Conservation (phyloP, 2,329 filamentous ascomycete genomes). For the Boeremia lycopersici region DNA sequence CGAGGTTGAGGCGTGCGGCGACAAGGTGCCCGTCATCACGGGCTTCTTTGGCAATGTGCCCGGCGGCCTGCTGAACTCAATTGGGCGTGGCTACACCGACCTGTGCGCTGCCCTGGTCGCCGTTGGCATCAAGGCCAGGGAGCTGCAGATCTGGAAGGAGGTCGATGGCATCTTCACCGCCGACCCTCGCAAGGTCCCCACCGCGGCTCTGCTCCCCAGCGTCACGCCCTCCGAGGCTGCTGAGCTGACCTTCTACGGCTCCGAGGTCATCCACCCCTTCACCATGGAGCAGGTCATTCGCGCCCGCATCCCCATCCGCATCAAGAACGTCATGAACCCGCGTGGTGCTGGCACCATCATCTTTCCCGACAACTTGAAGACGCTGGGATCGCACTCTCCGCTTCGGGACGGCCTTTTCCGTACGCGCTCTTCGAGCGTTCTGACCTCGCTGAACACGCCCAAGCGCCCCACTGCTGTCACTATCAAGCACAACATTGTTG, state of each 20-base stretch:
- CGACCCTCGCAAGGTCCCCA: slow-evolving; percentile 88
- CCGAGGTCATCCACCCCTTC: slow-evolving; percentile 97
- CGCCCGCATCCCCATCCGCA: slow-evolving; percentile 82
- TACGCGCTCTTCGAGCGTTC: slow-evolving; percentile 53
- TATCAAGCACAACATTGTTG: slow-evolving; percentile 94
- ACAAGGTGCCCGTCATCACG: slow-evolving; percentile 63
- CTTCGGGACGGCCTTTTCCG: slow-evolving; percentile 64
- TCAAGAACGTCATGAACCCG: slow-evolving; percentile 91
- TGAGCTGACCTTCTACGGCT: slow-evolving; percentile 76
- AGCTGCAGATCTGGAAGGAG: slow-evolving; percentile 98
- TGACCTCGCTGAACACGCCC: slow-evolving; percentile 53
- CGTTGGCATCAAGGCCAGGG: slow-evolving; percentile 82
- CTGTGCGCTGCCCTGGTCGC: slow-evolving; percentile 91
- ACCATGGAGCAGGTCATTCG: slow-evolving; percentile 92
- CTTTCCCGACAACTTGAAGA: slow-evolving; percentile 72
- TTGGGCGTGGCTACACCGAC: slow-evolving; percentile 96
- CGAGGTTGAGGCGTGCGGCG: slow-evolving; percentile 51
- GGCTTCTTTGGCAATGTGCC: slow-evolving; percentile 96
- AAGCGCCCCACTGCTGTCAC: slow-evolving; percentile 73
- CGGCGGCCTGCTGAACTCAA: slow-evolving; percentile 86
- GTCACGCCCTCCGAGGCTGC: slow-evolving; percentile 96
- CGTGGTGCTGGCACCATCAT: slow-evolving; percentile 79
- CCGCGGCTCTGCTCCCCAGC: slow-evolving; percentile 82
- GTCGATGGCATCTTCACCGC: slow-evolving; percentile 93
- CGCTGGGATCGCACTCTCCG: slow-evolving; percentile 59